Evolutionary conservation across 2,329 filamentous ascomycete genomes (phyloP), one percentile per base, ranked within the genome.

Genomic region (Paradendryphiella salina): DNA sequence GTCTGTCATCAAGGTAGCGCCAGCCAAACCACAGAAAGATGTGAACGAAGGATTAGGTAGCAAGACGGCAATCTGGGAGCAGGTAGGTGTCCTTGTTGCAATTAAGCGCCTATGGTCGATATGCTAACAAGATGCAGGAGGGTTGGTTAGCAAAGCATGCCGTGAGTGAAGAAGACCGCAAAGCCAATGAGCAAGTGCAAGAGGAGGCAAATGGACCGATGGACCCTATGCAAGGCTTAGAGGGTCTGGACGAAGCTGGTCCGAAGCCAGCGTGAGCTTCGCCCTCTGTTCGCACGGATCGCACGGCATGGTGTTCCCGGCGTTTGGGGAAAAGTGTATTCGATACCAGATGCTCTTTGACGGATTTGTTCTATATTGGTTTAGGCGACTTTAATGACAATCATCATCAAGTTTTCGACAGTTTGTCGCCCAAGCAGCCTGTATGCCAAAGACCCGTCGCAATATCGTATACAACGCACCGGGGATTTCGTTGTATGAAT

Each of bases 191-290:
- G 35, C 77, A 81, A 60, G 78, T 78, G 41, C 78, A 78, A 58
- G 75, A 74, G 52, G 76, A 74, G 47, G 76, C 77, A 29, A 82
- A 82, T 60, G 79, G 76, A 36, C 81, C 82, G 1, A 83, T 87
- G 63, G 91, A 97, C 76, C 90, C 93, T 3, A 99, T 99, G 94
- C 90, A 96, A 75, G 93, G 92, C 28, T 77, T 99, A 5, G 92
- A 97, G 73, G 90, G 89, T 13, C 79, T 97, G 46, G 95, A 97
- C 74, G 89, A 97, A 64, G 95, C 93, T 47, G 95, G 95, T 7
- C 94, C 94, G 10, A 92, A 89, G 73, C 87, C 83, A 46, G 85
- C 84, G 67, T 94, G 28, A 57, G 21, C 28, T 28, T n/a, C 10
- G 4, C 18, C 9, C 5, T 18, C 26, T 26, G 3, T 18, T 37